A percentile compares a stretch with the other conserved stretches of the same genome.
Evolutionary conservation across 2,329 filamentous ascomycete species (phyloP).

Genomic region (Xylariaceae sp.): DNA sequence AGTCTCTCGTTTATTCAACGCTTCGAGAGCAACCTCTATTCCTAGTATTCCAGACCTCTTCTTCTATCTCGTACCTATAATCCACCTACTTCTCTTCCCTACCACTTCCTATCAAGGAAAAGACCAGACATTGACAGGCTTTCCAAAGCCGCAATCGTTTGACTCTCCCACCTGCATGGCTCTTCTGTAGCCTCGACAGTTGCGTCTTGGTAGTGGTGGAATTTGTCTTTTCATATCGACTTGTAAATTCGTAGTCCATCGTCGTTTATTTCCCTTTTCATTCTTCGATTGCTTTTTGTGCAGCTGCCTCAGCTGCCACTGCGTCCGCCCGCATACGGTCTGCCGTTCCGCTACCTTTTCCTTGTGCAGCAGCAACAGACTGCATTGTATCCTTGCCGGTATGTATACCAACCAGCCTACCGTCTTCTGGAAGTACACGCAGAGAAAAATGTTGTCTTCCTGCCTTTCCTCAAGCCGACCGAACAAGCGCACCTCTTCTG

Average conservation of each 20-base stretch:
- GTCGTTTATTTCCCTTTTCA: not conserved
- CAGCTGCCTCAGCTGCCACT: not conserved
- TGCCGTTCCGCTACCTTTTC: constrained; percentile 2
- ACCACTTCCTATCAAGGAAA: too few species aligned
- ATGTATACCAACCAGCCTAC: not conserved
- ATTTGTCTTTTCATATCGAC: too few species aligned
- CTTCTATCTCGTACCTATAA: too few species aligned
- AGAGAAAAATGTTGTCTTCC: not conserved
- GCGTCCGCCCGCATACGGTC: constrained; percentile 11
- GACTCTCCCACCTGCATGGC: too few species aligned
- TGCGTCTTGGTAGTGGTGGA: too few species aligned
- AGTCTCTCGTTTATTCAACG: too few species aligned
- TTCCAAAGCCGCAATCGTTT: too few species aligned
- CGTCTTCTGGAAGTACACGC: not conserved
- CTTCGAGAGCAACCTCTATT: too few species aligned
- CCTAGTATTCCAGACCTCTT: too few species aligned
- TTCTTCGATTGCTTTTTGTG: not conserved
- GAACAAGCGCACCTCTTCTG: not conserved
- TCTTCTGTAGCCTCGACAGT: too few species aligned
- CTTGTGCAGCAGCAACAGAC: not conserved
- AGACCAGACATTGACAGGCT: too few species aligned
- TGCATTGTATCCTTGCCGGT: constrained; percentile 6
- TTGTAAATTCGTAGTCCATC: not conserved
- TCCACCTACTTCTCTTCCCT: too few species aligned
- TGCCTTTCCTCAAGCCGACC: not conserved